Base-by-base conservation (phyloP, 352 stramenopile species). In the Phytophthora tubulina region DNA sequence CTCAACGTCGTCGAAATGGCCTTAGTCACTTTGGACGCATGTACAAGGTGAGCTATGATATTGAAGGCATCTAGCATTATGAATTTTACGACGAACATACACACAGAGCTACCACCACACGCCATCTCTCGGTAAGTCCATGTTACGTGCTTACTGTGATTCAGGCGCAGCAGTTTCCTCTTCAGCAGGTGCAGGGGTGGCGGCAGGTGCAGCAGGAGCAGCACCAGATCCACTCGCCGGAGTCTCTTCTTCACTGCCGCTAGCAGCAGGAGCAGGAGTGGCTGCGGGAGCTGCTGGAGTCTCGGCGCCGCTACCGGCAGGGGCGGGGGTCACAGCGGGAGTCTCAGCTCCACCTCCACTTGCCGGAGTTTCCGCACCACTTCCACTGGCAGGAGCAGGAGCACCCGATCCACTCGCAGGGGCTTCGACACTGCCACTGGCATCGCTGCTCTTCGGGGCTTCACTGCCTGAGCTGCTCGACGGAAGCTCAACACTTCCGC, bases 1-100 rank as follows among this genome's bases (percentile, higher is more conserved):
- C 21, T 27, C 21, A 27, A 27, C 21, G 21, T 27, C 21, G 21
- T 27, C 21, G 21, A 27, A 27, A 27, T 27, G 21, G 21, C 21
- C 21, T 27, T 27, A 27, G 21, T 49, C 42, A 45, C 39, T 45
- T 15, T 10, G 4, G 42, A 27, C 39, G 11, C 41, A 32, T 27
- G 21, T 45, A 17, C 39, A 35, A 30, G 6, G 17, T 36, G 50
- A 41, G 51, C 45, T 56, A 33, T n/a, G 30, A 54, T 51, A 59
- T 63, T 63, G 50, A 72, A 54, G 38, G 31, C 33, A 63, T 74
- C 59, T 78, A 71, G 54, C 50, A 46, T 67, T 70, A 75, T 75
- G 67, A 75, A 75, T 59, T 72, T 70, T 63, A 75, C 62, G 61
- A 60, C 38, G n/a, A 63, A 62, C 62, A 71, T 57, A 67, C 36